Conservation (phyloP, 495 filamentous ascomycete species). For the Recurvomyces mirabilis region DNA sequence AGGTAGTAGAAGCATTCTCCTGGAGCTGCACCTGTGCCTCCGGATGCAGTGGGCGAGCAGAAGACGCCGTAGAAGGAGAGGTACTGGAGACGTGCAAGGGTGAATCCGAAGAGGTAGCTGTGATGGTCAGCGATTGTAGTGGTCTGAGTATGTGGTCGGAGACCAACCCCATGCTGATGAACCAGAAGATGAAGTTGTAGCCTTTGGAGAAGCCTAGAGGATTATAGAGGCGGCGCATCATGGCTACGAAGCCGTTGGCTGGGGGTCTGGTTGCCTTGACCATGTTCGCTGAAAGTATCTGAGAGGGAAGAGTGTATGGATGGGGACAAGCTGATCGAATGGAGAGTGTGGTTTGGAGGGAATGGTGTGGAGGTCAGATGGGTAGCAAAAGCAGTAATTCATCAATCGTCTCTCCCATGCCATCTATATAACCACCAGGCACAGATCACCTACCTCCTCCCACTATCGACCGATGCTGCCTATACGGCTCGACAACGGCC, state of each 20-base stretch:
- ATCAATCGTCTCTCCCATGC: no score
- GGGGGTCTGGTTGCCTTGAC: neutral
- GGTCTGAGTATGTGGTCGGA: constrained; percentile 6
- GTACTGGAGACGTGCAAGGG: constrained; percentile 24
- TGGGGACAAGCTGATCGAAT: no score
- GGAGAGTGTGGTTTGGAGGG: no score
- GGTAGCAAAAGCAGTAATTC: no score
- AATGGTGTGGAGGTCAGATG: no score
- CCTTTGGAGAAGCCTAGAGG: neutral
- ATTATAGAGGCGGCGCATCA: neutral
- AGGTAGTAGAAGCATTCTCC: constrained; percentile 37
- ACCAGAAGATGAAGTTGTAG: constrained; percentile 1
- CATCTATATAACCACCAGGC: no score
- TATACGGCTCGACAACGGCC: no score
- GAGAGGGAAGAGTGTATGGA: no score
- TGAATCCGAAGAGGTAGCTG: constrained; percentile 19
- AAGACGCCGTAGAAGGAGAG: constrained; percentile 24
- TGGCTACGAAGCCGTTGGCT: neutral
- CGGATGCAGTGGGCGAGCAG: neutral
- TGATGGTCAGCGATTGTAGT: constrained; percentile 4
- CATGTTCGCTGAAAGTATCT: neutral
- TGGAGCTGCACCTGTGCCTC: constrained; percentile 23
- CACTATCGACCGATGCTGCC: no score
- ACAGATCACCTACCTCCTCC: no score
- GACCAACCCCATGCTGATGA: constrained; percentile 6